phyloP scores from a whole-genome alignment of 1,139 yeast species.

The Insectozyma bohioensis region DNA sequence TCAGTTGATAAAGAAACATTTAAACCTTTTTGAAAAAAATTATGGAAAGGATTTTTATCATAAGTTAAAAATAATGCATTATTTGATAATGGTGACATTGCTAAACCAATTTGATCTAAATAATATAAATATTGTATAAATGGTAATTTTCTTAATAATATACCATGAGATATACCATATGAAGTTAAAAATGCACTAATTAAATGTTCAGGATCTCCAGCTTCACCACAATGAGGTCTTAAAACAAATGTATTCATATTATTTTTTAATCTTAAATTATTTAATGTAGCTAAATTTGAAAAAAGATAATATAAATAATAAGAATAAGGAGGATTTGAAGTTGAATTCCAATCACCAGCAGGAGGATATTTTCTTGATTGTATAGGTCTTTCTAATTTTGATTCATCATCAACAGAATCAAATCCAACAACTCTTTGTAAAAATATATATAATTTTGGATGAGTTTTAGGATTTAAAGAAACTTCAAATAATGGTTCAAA shows the following conservation, averaged over 20 bases:
- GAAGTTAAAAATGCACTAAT: constrained; percentile 87
- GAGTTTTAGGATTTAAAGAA: constrained; percentile 74
- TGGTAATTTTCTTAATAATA: constrained; percentile 86
- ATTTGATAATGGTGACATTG: constrained; percentile 98
- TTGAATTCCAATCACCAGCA: constrained; percentile 76
- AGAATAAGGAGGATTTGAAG: constrained; percentile 93
- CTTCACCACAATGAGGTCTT: constrained; percentile 98
- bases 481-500: constrained; percentile 94
- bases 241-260: constrained; percentile 86
- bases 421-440: constrained; percentile 94
- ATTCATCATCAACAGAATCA: constrained; percentile 98
- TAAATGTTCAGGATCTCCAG: constrained; percentile 97
- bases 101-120: constrained; percentile 92
- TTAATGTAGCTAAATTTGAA: constrained; percentile 82
- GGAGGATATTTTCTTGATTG: constrained; percentile 75
- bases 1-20: constrained; percentile 87
- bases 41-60: constrained; percentile 90
- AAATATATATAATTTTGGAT: constrained; percentile 86
- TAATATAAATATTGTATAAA: constrained; percentile 91
- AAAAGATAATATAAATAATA: constrained; percentile 88
- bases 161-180: constrained; percentile 95
- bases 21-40: constrained; percentile 87
- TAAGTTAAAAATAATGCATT: constrained; percentile 94
- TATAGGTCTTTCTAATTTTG: constrained; percentile 80
- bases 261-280: constrained; percentile 72